Base-by-base conservation (phyloP, 805 yeast species). In the Ogataea corticis region DNA sequence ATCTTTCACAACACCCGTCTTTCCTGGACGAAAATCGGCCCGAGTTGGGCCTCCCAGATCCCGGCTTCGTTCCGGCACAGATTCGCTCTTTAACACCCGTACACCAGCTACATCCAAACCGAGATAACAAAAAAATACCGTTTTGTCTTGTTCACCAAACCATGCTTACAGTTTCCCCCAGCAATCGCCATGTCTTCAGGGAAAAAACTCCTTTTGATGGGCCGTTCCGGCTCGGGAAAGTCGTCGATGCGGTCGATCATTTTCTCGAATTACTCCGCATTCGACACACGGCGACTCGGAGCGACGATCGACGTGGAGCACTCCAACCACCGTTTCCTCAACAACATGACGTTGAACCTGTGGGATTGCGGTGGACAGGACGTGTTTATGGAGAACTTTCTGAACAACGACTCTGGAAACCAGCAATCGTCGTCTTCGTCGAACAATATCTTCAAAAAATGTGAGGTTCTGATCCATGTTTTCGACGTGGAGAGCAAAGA, bases 311-410 rank as follows among this genome's bases (percentile, higher is more conserved):
- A 94, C 61, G 97, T 94, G n/a, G 99, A 94, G 62, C 97, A 94
- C 62, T 89, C 97, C 2, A 96, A 92, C 67, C 69, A 94, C 45
- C 72, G 98, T 41, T 91, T 94, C 59, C 71, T 94, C 48, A 97
- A 97, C 1, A 91, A 92, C 63, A 89, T 94, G 95, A 90, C 97
- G 1, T 72, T 94, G 37, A 92, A 92, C 58, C 71, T 94, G 17
- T 91, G 98, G 98, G 99, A 94, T 66, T 94, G 99, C 68, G 99
- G 98, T 58, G 96, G 96, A 3, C 99, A 94, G 63, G 97, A 94
- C 65, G 89, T 86, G 2, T 94, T 91, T 55, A 91, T 94, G 88
- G 97, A 92, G 60, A 90, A 88, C 65, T 94, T 94, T 63, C 50
- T 70, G 7, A 68, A 62, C 47, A 60, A 57, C 29, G 80, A 91